Conservation (phyloP, 1,284 basidiomycete species). For the Cryptococcus sp. region DNA sequence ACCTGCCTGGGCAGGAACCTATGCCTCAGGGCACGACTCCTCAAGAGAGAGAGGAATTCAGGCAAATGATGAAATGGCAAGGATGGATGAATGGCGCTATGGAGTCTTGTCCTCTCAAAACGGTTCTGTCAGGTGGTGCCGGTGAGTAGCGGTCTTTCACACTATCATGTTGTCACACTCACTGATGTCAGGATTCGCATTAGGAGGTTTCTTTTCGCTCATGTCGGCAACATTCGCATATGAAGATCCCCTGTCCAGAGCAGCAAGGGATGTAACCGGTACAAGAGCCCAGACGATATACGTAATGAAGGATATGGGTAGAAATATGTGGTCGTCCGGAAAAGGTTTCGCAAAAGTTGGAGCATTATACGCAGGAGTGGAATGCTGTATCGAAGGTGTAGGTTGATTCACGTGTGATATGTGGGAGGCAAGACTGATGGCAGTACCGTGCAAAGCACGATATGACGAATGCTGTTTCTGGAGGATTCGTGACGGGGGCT, state of each 20-base stretch:
- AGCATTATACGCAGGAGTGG: constrained; percentile 84
- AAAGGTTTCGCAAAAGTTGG: constrained; percentile 95
- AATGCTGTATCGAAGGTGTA: constrained; percentile 93
- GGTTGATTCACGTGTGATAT: constrained; percentile 48
- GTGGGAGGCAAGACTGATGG: not conserved
- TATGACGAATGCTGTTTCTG: constrained; percentile 66
- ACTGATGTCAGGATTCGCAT: constrained; percentile 64
- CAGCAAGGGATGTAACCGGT: constrained; percentile 49
- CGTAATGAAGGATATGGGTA: constrained; percentile 92
- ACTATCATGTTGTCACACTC: not conserved
- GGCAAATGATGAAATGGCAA: constrained; percentile 71
- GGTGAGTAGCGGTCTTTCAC: constrained; percentile 54
- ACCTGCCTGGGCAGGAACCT: constrained; percentile 51
- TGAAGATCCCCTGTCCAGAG: constrained; percentile 82
- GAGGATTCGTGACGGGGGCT: constrained; percentile 59
- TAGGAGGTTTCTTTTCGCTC: constrained; percentile 93
- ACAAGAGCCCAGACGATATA: constrained; percentile 61
- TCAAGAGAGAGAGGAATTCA: constrained; percentile 65
- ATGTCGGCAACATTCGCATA: constrained; percentile 95
- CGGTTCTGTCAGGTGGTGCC: constrained; percentile 68
- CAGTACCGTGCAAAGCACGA: constrained; percentile 96
- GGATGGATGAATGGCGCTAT: constrained; percentile 63
- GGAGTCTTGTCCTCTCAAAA: constrained; percentile 82
- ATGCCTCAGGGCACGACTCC: constrained; percentile 75
- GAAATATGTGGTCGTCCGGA: constrained; percentile 83